A percentile compares a stretch with the other conserved stretches of the same genome.
Evolutionary conservation across 257 asterid species (phyloP).

Genomic region (Solanum chmielewskii): DNA sequence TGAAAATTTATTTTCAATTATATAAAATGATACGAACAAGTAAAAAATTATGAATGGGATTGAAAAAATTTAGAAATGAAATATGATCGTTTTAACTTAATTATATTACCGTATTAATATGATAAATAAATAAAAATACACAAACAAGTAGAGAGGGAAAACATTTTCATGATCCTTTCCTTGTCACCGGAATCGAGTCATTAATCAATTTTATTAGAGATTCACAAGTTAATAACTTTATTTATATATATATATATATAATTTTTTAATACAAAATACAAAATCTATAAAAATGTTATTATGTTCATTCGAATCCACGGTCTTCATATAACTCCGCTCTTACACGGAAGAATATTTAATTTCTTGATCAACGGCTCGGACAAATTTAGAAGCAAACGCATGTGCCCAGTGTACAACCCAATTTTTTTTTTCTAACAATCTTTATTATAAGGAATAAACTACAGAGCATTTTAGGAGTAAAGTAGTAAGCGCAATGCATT

Average conservation of each 20-base stretch:
- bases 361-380: neutral
- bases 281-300: accelerated
- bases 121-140: too few relatives aligned
- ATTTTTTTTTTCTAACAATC: neutral
- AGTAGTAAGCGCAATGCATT: neutral
- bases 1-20: neutral
- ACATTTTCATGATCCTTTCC: too few relatives aligned
- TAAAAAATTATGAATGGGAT: too few relatives aligned
- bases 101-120: too few relatives aligned
- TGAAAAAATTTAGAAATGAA: too few relatives aligned
- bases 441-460: neutral
- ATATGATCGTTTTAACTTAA: neutral
- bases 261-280: too few relatives aligned
- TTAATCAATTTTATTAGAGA: accelerated
- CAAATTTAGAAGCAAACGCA: neutral
- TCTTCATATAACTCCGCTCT: too few relatives aligned
- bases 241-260: too few relatives aligned
- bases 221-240: too few relatives aligned
- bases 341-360: neutral
- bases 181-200: accelerated
- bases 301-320: accelerated
- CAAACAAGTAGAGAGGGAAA: neutral
- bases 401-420: neutral
- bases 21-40: neutral
- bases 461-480: neutral